Conservation (phyloP, 805 yeast species). For the Lachancea meyersii region DNA sequence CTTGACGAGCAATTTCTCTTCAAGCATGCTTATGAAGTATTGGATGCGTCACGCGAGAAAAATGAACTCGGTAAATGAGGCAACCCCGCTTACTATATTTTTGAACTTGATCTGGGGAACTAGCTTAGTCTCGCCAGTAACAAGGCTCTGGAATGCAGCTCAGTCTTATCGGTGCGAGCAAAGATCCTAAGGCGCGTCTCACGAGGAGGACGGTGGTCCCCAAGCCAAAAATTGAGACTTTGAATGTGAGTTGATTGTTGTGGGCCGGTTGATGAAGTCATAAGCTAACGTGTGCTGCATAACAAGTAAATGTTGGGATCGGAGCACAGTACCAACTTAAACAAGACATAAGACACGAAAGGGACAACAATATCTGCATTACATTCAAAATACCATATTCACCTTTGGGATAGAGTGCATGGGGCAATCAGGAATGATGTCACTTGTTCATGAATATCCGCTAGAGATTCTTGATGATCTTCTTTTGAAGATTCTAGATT, state of each 20-base stretch:
- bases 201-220: neutral
- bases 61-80: neutral
- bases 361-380: too few species aligned
- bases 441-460: too few species aligned
- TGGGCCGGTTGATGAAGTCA: too few species aligned
- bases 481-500: too few species aligned
- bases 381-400: too few species aligned
- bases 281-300: too few species aligned
- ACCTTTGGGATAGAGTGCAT: too few species aligned
- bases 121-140: neutral
- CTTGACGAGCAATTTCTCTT: neutral
- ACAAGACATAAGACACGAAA: too few species aligned
- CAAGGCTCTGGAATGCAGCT: neutral
- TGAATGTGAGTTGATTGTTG: neutral
- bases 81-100: neutral
- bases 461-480: too few species aligned
- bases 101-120: neutral
- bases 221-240: neutral
- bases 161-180: neutral
- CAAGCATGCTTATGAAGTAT: neutral
- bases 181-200: neutral
- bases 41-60: neutral
- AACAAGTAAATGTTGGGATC: too few species aligned
- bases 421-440: too few species aligned
- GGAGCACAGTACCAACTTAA: too few species aligned